Evolutionary conservation across 805 yeast species (phyloP).

Genomic region (Pichia gijzeniarum): DNA sequence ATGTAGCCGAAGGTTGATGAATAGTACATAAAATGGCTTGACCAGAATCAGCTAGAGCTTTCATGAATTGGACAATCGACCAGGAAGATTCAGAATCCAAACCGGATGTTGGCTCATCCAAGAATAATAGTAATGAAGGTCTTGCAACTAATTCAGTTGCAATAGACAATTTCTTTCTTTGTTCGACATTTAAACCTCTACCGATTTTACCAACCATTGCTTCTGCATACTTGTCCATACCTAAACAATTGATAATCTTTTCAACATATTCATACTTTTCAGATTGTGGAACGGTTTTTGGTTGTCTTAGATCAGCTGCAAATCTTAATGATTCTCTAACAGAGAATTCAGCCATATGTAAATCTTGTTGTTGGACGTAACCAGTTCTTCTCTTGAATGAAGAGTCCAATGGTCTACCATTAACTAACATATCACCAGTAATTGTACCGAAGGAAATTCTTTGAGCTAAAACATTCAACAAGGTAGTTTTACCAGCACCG

Average conservation of each 20-base stretch:
- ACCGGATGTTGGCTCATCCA: constrained; percentile 59
- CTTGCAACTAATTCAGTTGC: constrained; percentile 51
- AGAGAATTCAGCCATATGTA: constrained; percentile 44
- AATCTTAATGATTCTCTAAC: constrained; percentile 45
- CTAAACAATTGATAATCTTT: constrained; percentile 33
- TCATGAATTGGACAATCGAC: constrained; percentile 48
- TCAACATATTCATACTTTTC: constrained; percentile 41
- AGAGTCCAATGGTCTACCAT: constrained; percentile 42
- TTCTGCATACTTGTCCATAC: constrained; percentile 42
- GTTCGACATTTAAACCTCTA: constrained; percentile 47
- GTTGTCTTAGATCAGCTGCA: constrained; percentile 45
- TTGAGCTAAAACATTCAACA: constrained; percentile 47
- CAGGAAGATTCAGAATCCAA: constrained; percentile 52
- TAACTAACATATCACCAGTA: constrained; percentile 51
- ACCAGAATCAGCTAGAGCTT: constrained; percentile 43
- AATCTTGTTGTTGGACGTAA: constrained; percentile 50
- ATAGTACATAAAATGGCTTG: constrained; percentile 53
- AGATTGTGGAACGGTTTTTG: constrained; percentile 31
- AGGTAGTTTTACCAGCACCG: constrained; percentile 57
- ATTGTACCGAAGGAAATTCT: constrained; percentile 45
- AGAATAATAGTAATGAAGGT: constrained; percentile 44
- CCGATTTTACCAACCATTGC: constrained; percentile 44
- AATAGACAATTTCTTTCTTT: constrained; percentile 46
- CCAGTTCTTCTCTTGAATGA: constrained; percentile 51
- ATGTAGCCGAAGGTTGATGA: constrained; percentile 43